phyloP scores from a whole-genome alignment of 768 basidiomycete species.

The Nidula microcarpa region DNA sequence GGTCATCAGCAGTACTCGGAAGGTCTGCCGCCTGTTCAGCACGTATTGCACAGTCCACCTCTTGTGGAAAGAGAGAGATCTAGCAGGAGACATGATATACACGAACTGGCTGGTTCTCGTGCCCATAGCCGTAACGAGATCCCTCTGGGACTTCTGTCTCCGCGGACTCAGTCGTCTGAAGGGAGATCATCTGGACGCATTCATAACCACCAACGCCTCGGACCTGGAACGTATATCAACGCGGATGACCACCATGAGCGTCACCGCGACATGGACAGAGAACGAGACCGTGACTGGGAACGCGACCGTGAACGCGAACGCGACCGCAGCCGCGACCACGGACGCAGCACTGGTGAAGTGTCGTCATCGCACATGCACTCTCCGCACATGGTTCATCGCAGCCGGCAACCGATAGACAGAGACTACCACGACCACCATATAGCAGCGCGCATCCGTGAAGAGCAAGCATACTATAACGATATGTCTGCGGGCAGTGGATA shows the following conservation, averaged over 20 bases:
- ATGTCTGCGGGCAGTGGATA: conserved; percentile 25
- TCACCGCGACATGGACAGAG: conserved; percentile 33
- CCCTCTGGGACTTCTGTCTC: conserved; percentile 29
- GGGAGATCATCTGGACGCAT: conserved; percentile 35
- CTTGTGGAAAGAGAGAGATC: conserved; percentile 42
- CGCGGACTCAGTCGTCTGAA: conserved; percentile 30
- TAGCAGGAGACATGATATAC: conserved; percentile 47
- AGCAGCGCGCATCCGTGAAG: conserved; percentile 31
- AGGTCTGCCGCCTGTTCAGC: conserved; percentile 36
- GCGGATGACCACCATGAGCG: conserved; percentile 51
- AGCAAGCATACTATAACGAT: conserved; percentile 33
- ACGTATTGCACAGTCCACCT: conserved; percentile 47
- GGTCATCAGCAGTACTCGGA: too few relatives aligned
- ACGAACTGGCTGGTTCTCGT: conserved; percentile 33
- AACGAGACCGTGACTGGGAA: conserved; percentile 42
- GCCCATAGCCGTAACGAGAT: conserved; percentile 20
- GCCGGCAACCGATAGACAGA: conserved; percentile 23
- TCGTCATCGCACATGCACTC: conserved; percentile 31
- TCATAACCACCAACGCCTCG: conserved; percentile 67
- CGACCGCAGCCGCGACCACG: conserved; percentile 21
- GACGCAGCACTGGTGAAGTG: conserved; percentile 12
- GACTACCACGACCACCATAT: conserved; percentile 28
- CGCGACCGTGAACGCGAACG: conserved; percentile 33
- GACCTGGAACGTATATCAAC: conserved; percentile 56
- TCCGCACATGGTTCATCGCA: conserved; percentile 36